These are phyloP conservation scores for Torulaspora maleeae DNA, from an alignment of 805 yeast genomes.

Conservation along the genomic window DNA sequence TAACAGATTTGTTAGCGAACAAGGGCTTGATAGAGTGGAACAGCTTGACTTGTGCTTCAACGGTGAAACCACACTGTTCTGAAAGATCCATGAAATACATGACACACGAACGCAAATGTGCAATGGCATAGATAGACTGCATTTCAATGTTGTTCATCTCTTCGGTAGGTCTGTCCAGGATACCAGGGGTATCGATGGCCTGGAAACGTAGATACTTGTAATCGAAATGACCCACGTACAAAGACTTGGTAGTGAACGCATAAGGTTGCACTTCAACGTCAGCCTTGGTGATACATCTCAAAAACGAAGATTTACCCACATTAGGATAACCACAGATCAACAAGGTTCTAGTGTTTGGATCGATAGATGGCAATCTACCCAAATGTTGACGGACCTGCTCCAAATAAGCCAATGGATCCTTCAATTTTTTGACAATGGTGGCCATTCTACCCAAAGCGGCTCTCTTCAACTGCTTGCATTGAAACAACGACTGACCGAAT, in stretches of 20 bases:
- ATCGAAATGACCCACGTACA: constrained; percentile 98
- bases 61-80: constrained; percentile 97
- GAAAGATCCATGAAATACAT: constrained; percentile 97
- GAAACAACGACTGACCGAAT: constrained; percentile 96
- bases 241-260: constrained; percentile 96
- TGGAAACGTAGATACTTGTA: constrained; percentile 96
- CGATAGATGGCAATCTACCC: constrained; percentile 96
- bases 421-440: constrained; percentile 88
- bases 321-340: constrained; percentile 98
- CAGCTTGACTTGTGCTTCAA: constrained; percentile 94
- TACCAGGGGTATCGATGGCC: constrained; percentile 99
- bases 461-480: constrained; percentile 96
- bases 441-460: constrained; percentile 99
- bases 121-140: constrained; percentile 98
- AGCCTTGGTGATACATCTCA: constrained; percentile 90
- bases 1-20: constrained; percentile 92
- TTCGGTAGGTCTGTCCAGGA: constrained; percentile 96
- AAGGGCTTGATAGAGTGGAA: constrained; percentile 96
- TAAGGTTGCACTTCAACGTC: constrained; percentile 99
- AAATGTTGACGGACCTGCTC: constrained; percentile 99
- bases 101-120: constrained; percentile 94
- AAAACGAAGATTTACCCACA: constrained; percentile 96
- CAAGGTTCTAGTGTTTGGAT: constrained; percentile 96
- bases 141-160: constrained; percentile 99
- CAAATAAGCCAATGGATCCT: constrained; percentile 86